Base-by-base conservation (phyloP, 2,329 filamentous ascomycete genomes). In the Microsporum ferrugineum region DNA sequence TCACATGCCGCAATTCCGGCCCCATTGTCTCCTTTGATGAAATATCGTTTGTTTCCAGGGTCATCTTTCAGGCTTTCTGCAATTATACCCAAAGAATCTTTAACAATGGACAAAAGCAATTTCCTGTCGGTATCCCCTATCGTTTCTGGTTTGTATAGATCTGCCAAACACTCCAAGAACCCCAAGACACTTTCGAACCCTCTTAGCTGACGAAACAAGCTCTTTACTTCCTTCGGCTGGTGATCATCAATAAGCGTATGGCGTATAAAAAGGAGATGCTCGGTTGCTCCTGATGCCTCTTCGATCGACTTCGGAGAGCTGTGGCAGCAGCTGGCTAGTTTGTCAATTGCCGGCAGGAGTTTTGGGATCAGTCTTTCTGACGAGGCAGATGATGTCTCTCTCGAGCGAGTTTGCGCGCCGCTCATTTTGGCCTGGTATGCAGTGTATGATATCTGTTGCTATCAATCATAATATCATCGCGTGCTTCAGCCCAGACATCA, bases 11-110 rank as follows among this genome's bases (percentile, higher is more conserved):
- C 80, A 86, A 90, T 95, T 2, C 92, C 91, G 61, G 86, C 88
- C 27, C 84, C 85, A 62, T 88, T 83, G 34, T 95, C 84, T 66
- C 84, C 81, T 66, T 85, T 86, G 62, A 84, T 83, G 71, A 97
- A 97, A 76, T 92, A 96, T 67, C 88, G 84, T 69, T 87, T 83
- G 74, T 97, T 99, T 23, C 91, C 92, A 55, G 87, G 81, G 72
- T 97, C 91, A 53, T 85, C 84, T 60, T 84, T 83, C 65, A 99
- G 81, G 12, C 85, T 85, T 56, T 87, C 86, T 0, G 88, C 86
- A 33, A 97, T 76, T 12, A 94, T 83, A 36, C 84, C 72, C 62
- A 78, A 64, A 23, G 71, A 66, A 65, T 78, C 76, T 63, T 75
- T 84, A 43, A 94, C 77, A n/a, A 88, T 81, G 6, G 81, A 81